Base-by-base conservation (phyloP, 176 grass and related monocot species). In the Hsuehochloa calcarea region DNA sequence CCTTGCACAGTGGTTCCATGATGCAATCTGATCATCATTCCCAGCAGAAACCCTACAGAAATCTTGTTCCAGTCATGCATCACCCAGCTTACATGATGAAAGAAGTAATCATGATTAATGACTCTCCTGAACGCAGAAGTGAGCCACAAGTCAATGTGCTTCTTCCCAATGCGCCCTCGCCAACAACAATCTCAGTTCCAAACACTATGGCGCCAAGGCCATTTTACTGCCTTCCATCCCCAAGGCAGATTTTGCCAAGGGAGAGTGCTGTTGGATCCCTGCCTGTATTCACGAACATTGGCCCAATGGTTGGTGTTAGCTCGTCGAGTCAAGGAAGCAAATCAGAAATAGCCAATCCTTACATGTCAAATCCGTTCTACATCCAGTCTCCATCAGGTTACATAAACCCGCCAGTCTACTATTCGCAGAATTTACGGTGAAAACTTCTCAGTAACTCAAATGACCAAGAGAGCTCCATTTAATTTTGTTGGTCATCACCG, bases 31-130 rank as follows among this genome's bases (percentile, higher is more conserved):
- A 87, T 50, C 72, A 79, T 69, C 79, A 82, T 80, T 86, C 79
- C 65, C 65, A 71, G 35, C 84, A 86, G 68, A 88, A 78, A 17
- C 45, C 90, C 37, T 87, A 74, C 80, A 69, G 73, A 58, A 90
- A 80, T 19, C 71, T 80, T 26, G 62, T 87, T 65, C 81, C 80
- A 15, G 75, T 81, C 29, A 74, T 82, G 76, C 85, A 72, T 61
- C 85, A 84, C 41, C 68, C 88, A 55, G 61, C 78, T 43, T 90
- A 90, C 83, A 79, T 80, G 49, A 91, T 90, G 82, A 88, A 96
- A 70, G 93, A 94, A 69, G 82, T 94, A 43, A 93, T 97, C 52
- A 80, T 93, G 72, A 88, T 96, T 11, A 80, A 94, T 64, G 90
- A 94, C 72, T 70, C 86, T 85, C 86, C 86, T 23, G 86, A 94